Conservation (phyloP, 352 stramenopile genomes). For the Phytopythium chamaehyphon region DNA sequence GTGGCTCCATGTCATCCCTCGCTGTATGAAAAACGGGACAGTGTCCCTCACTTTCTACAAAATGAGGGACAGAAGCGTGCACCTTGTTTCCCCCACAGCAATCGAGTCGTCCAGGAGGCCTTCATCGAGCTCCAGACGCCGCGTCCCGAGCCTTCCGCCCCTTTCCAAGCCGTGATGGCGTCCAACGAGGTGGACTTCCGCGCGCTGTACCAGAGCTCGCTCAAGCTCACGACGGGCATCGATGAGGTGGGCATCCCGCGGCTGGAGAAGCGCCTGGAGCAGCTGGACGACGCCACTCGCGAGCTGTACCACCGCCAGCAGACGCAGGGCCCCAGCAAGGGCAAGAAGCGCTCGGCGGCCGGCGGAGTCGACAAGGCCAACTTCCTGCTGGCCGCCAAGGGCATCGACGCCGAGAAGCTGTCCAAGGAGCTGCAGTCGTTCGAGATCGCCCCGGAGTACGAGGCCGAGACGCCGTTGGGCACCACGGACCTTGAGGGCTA, state of each 20-base stretch:
- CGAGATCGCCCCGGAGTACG: conserved; percentile 69
- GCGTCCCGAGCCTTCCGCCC: neutral
- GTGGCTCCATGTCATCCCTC: no score
- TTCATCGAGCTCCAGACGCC: no score
- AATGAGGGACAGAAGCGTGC: neutral
- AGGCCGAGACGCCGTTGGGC: conserved; percentile 76
- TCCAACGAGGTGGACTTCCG: conserved; percentile 76
- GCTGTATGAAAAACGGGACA: neutral
- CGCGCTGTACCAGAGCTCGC: conserved; percentile 83
- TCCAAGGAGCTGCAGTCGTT: conserved; percentile 78
- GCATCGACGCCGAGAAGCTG: conserved; percentile 86
- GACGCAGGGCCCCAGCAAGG: conserved; percentile 16
- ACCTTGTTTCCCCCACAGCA: conserved; percentile 5
- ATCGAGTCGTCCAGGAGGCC: conserved; percentile 4
- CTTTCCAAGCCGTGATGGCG: conserved; percentile 16
- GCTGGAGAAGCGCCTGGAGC: conserved; percentile 75
- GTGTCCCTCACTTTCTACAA: neutral
- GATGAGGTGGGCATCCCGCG: conserved; percentile 71
- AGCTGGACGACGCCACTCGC: conserved; percentile 71
- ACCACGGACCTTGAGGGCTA: conserved; percentile 87
- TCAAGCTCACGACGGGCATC: conserved; percentile 79
- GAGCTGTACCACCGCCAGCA: conserved; percentile 38
- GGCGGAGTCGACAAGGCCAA: conserved; percentile 63
- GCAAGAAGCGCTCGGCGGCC: conserved; percentile 44
- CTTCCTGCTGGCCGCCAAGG: conserved; percentile 78